These are phyloP conservation scores for Onygena corvina DNA, from an alignment of 2,329 filamentous ascomycete genomes.

Conservation along the genomic window DNA sequence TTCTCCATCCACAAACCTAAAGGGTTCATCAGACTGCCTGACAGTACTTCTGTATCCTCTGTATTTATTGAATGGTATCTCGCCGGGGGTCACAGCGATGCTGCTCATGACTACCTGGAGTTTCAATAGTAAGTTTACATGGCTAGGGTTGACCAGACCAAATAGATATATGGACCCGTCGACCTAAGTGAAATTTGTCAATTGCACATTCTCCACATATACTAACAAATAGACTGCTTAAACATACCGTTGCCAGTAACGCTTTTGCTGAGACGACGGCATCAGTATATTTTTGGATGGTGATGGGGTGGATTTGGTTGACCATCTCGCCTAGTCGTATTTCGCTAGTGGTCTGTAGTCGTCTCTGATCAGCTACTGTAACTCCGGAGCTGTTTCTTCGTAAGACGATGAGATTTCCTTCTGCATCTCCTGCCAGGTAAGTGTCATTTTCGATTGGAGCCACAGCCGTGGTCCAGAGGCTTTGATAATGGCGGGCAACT, in stretches of 20 bases:
- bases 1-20: conserved; percentile 84
- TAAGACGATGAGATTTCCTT: conserved; percentile 79
- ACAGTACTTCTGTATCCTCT: conserved; percentile 68
- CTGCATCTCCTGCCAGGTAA: conserved; percentile 73
- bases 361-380: conserved; percentile 58
- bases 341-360: conserved; percentile 64
- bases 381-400: conserved; percentile 59
- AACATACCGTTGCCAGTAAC: conserved; percentile 73
- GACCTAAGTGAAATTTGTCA: conserved; percentile 41
- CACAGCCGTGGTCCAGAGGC: conserved; percentile 70
- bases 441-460: conserved; percentile 58
- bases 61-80: conserved; percentile 64
- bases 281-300: conserved; percentile 51
- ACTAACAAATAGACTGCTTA: neutral
- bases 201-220: too few relatives aligned
- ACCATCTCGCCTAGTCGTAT: conserved; percentile 86
- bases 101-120: conserved; percentile 62
- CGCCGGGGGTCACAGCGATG: conserved; percentile 55
- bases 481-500: conserved; percentile 66
- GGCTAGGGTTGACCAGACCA: conserved; percentile 58
- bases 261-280: conserved; percentile 67
- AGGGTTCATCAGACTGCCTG: conserved; percentile 60
- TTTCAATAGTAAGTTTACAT: conserved; percentile 68
- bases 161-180: conserved; percentile 89
- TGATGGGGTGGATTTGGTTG: conserved; percentile 68